These are phyloP conservation scores for Fraxinus cuspidata DNA, from an alignment of 257 asterid species.

Conservation along the genomic window DNA sequence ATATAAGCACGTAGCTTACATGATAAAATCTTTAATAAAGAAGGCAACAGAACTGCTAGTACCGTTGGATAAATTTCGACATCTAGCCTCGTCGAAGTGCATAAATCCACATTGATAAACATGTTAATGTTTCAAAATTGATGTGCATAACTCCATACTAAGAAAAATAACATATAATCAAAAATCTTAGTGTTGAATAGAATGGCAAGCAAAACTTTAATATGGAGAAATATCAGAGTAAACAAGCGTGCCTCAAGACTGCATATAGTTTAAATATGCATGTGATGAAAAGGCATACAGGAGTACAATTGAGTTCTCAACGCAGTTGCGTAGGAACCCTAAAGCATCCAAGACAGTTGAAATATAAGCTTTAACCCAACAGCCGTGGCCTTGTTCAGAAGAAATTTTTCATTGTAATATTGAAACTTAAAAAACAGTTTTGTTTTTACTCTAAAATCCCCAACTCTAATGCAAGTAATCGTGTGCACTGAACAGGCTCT, in stretches of 20 bases:
- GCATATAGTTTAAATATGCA: neutral
- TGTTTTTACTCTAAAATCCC: neutral
- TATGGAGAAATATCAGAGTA: neutral
- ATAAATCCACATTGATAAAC: neutral
- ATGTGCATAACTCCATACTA: neutral
- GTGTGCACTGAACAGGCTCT: neutral
- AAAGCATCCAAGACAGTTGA: neutral
- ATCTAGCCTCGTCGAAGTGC: conserved; percentile 8
- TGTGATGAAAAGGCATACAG: too few relatives aligned
- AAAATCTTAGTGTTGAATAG: neutral
- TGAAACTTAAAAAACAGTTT: neutral
- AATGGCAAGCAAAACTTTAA: neutral
- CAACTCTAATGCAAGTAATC: neutral
- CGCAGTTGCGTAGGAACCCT: neutral
- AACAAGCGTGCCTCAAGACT: neutral
- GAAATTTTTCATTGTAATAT: neutral
- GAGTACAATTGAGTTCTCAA: too few relatives aligned
- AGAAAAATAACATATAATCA: neutral
- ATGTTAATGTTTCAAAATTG: neutral
- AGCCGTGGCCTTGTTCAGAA: neutral
- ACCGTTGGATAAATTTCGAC: neutral
- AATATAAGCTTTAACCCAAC: neutral
- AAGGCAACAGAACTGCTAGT: neutral
- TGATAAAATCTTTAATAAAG: neutral
- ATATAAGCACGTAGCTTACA: neutral